These are phyloP conservation scores for Penicillium sp. DNA, from an alignment of 2,329 filamentous ascomycete species.

Conservation along the genomic window DNA sequence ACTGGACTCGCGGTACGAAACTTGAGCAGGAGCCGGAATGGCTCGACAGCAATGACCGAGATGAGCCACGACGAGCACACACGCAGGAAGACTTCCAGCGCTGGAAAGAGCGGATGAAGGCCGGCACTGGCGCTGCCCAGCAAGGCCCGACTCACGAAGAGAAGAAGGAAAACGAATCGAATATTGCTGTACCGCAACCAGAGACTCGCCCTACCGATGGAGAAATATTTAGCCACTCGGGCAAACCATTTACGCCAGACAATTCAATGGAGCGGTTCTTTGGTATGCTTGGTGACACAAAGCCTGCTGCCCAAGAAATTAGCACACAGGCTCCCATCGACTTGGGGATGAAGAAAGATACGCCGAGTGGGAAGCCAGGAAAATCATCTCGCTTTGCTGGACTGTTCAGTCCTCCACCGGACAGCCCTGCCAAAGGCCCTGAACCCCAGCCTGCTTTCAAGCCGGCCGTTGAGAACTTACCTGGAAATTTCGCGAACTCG, in stretches of 20 bases:
- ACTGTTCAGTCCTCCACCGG: conserved; percentile 60
- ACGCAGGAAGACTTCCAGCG: conserved; percentile 90
- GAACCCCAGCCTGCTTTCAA: conserved; percentile 24
- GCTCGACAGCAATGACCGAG: conserved; percentile 66
- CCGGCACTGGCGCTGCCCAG: conserved; percentile 44
- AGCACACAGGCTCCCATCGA: conserved; percentile 34
- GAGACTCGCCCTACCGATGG: conserved; percentile 41
- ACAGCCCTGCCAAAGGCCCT: conserved; percentile 46
- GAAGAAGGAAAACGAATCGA: conserved; percentile 40
- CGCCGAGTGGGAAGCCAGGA: conserved; percentile 47
- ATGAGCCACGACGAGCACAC: conserved; percentile 63
- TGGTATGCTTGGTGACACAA: conserved; percentile 51
- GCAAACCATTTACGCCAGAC: conserved; percentile 60
- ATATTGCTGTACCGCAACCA: conserved; percentile 29
- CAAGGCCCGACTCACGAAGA: conserved; percentile 36
- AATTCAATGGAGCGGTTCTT: conserved; percentile 73
- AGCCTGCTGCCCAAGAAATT: conserved; percentile 38
- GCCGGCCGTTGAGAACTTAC: conserved; percentile 20
- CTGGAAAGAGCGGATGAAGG: conserved; percentile 89
- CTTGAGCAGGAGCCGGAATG: conserved; percentile 82
- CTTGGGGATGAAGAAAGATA: conserved; percentile 41
- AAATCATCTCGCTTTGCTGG: conserved; percentile 83
- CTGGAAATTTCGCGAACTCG: conserved; percentile 41
- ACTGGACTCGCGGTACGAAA: conserved; percentile 50
- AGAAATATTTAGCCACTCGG: conserved; percentile 50